Evolutionary conservation across 768 basidiomycete genomes (phyloP), one percentile per base, ranked within the genome.

Genomic region (Mrakia gelida): DNA sequence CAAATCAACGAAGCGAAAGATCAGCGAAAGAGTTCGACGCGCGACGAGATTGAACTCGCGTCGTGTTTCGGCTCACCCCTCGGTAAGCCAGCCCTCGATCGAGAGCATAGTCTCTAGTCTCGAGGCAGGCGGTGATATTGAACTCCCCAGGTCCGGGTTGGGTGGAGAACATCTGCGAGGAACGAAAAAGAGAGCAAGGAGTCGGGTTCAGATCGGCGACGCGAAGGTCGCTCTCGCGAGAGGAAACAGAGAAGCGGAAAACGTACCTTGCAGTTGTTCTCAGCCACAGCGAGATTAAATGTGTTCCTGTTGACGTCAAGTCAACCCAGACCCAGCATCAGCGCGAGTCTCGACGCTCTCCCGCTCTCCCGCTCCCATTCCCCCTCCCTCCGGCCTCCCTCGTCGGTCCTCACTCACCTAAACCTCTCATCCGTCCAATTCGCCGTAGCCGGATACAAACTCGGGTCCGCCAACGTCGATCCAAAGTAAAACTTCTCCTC

Each of bases 401-500:
- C 62, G 5, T 16, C 52, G 52, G 5, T 6, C n/a, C 10, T 10
- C 13, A 70, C 67, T 45, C 67, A 70, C 67, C 52, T 30, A 16
- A 30, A 52, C 45, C 28, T 43, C 71, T 26, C 49, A 4, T 72
- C 52, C 23, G 71, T 72, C 71, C 71, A 72, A 2, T 72, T n/a
- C 28, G 71, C 52, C 43, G 41, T 72, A 28, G 32, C 15, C 1
- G 71, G 49, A 21, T 72, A 49, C 30, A 72, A n/a, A 3, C 3
- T 30, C 71, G 49, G 56, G 18, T 30, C 32, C 16, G 72, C 54
- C 54, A 73, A 32, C 2, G 72, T 56, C 2, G 30, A 18, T 15
- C 72, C 72, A 61, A 73, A 73, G 56, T 38, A 56, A 21, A 73
- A 73, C 16, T 49, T 30, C 9, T 54, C 49, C 9, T 61, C 23